A percentile compares a stretch with the other conserved stretches of the same genome.
These are phyloP conservation scores for Neltuma alba DNA, from an alignment of 306 rosid genomes.

Conservation along the genomic window DNA sequence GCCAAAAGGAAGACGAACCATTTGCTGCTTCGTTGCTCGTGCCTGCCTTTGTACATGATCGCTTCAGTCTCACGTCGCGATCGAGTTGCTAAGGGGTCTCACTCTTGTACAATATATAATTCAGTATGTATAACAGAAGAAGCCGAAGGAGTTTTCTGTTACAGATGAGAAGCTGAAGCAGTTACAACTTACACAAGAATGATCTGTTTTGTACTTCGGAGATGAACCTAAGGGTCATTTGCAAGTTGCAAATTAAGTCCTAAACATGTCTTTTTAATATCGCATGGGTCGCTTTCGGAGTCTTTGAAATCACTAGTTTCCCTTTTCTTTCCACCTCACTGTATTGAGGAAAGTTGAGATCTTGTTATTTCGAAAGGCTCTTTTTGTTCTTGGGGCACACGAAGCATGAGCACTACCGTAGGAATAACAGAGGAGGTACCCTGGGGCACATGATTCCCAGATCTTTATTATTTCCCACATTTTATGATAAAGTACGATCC, in stretches of 20 bases:
- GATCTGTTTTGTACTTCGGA: neutral
- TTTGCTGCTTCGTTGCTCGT: conserved; percentile 52
- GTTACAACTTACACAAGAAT: neutral
- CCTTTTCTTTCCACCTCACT: too few relatives aligned
- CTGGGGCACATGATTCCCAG: neutral
- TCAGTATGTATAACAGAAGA: too few relatives aligned
- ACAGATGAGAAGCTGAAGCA: conserved; percentile 9
- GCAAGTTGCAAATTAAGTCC: neutral
- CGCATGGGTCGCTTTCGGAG: neutral
- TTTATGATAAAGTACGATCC: neutral
- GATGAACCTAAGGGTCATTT: conserved; percentile 10
- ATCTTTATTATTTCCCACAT: neutral
- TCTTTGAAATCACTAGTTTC: neutral
- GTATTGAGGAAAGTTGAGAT: neutral
- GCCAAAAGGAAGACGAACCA: conserved; percentile 61
- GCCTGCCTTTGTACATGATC: conserved; percentile 37
- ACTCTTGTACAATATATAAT: neutral
- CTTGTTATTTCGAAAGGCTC: neutral
- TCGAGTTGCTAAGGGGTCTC: neutral
- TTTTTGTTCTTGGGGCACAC: neutral
- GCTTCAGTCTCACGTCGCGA: neutral
- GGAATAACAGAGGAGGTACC: neutral
- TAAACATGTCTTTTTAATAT: neutral
- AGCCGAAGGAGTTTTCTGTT: conserved; percentile 4
- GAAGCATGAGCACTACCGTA: neutral